Base-by-base conservation (phyloP, 2,329 filamentous ascomycete species). In the Fusarium nematophilum region DNA sequence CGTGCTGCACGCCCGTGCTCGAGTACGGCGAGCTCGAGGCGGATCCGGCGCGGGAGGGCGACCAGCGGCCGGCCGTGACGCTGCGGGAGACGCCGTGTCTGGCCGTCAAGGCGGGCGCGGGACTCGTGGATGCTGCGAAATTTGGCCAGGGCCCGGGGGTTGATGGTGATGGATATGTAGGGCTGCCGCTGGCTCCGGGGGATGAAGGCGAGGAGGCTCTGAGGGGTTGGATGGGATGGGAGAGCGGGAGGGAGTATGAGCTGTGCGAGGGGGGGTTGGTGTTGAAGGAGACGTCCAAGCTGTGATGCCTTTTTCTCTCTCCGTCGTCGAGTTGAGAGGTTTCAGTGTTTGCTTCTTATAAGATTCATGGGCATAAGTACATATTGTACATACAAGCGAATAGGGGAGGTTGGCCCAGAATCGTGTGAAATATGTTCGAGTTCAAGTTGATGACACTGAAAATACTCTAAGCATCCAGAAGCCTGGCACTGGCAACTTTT, bases 1-100 rank as follows among this genome's bases (percentile, higher is more conserved):
- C 94, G 1, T 98, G 94, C 74, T 92, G 90, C 61, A 92, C 91
- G n/a, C 94, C 94, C 0, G 91, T 98, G 1, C 78, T 97, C 34
- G 88, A 87, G 27, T 91, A 92, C 63, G 70, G 66, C 0, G 93
- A 97, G 76, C 79, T 97, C 36, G 85, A 92, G 66, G 67, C 57
- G 3, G 72, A 78, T 29, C 44, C 71, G 8, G 59, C 53, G n/a
- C 77, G 80, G 42, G 86, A 88, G 69, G 85, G 88, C 39, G 90
- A 93, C 63, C 90, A 92, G 76, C 76, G 91, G 57, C 90, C 90
- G 1, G 76, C 83, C 2, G 90, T 93, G 9, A 87, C 86, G 29
- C 75, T 97, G 68, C 83, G 81, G 30, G 81, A 79, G 18, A 93
- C 91, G 9, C 93, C 93, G 0, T 87, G 83, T 15, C 75, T 87